Conservation (phyloP, 176 grass and related monocot species). For the Musa schizocarpa region DNA sequence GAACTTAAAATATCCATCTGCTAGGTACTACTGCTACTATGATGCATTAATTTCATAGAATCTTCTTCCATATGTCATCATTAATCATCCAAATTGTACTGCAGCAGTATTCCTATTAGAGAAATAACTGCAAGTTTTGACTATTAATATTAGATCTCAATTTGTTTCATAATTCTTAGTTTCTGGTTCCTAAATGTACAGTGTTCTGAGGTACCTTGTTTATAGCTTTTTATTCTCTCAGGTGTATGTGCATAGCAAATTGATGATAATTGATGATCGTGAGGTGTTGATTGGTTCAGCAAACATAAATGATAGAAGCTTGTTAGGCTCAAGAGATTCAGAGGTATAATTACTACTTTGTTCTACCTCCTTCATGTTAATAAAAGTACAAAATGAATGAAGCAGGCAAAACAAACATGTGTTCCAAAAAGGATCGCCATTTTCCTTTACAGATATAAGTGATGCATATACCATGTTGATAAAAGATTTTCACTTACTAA, state of each 20-base stretch:
- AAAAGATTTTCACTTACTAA: background rate
- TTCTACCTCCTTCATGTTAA: background rate
- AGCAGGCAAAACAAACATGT: background rate
- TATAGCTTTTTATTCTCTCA: conserved; percentile 14
- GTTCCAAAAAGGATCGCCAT: background rate
- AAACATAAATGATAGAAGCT: conserved; percentile 86
- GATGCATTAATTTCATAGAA: too few species aligned
- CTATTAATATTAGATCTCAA: background rate
- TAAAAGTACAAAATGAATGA: background rate
- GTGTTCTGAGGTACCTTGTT: background rate
- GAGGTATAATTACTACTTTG: conserved; percentile 37
- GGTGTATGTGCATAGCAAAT: conserved; percentile 90
- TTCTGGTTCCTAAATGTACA: background rate
- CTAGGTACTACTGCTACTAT: too few species aligned
- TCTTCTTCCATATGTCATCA: too few species aligned
- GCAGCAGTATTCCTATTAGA: background rate
- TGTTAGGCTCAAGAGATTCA: conserved; percentile 77
- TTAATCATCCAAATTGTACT: background rate
- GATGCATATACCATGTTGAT: background rate
- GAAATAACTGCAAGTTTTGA: background rate
- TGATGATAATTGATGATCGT: conserved; percentile 79
- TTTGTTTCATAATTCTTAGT: conserved; percentile 6
- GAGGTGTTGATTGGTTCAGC: conserved; percentile 69
- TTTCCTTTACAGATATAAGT: background rate
- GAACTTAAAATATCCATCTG: too few species aligned